phyloP scores from a whole-genome alignment of 495 filamentous ascomycete species.

The Tricharina praecox region DNA sequence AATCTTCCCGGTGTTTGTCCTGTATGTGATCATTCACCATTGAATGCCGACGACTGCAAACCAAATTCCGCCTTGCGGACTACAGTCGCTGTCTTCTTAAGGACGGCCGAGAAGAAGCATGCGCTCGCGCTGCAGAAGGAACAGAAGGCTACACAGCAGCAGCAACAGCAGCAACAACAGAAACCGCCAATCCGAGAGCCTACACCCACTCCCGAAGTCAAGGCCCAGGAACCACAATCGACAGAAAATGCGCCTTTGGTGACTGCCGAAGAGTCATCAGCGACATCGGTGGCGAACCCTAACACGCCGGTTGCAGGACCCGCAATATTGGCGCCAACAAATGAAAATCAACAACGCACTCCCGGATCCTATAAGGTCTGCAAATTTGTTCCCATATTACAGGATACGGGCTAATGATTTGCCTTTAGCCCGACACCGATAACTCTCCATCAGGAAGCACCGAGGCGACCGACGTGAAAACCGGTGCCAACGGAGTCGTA shows the following conservation, averaged over 20 bases:
- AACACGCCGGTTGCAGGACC: neutral
- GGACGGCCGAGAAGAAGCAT: constrained; percentile 74
- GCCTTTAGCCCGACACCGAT: neutral
- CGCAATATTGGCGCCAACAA: neutral
- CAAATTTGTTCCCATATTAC: too few relatives aligned
- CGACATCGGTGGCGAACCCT: neutral
- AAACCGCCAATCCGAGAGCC: neutral
- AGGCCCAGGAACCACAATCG: neutral
- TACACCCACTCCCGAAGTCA: neutral
- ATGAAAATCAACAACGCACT: neutral
- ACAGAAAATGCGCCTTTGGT: neutral
- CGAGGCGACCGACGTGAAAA: neutral
- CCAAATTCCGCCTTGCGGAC: constrained; percentile 73
- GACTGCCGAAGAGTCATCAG: neutral
- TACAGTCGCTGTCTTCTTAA: constrained; percentile 75
- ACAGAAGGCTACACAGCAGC: constrained; percentile 24
- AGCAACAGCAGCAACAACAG: neutral
- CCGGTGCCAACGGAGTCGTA: neutral
- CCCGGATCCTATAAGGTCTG: neutral
- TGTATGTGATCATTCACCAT: constrained; percentile 77
- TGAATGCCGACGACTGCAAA: constrained; percentile 71
- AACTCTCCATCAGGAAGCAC: neutral
- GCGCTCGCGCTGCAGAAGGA: constrained; percentile 42
- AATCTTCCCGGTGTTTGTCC: constrained; percentile 68
- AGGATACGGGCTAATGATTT: too few relatives aligned